Percentiles rank a stretch among this genome's conserved stretches.
Evolutionary conservation across 495 filamentous ascomycete genomes (phyloP).

Genomic region (Choiromyces venosus): DNA sequence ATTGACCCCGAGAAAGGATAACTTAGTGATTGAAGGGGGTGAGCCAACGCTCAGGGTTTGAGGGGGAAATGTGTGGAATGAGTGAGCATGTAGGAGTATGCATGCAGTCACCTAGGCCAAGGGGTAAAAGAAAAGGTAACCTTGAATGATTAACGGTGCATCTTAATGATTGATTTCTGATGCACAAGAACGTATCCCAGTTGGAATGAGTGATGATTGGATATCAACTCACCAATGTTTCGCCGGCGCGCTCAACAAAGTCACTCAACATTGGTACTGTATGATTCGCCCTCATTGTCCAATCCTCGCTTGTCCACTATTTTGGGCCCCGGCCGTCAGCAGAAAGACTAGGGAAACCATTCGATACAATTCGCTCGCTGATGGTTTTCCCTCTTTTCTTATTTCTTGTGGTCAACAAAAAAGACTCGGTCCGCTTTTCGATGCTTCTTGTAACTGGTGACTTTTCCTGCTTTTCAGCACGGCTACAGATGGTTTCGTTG

Average conservation of each 20-base stretch:
- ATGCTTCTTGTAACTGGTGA: background rate
- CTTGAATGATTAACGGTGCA: slow-evolving; percentile 32
- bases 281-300: background rate
- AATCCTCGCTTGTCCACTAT: background rate
- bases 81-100: slow-evolving; percentile 9
- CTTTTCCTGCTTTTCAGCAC: background rate
- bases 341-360: background rate
- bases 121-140: slow-evolving; percentile 32
- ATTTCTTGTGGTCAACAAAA: background rate
- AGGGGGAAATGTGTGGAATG: background rate
- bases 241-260: background rate
- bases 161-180: slow-evolving; percentile 20
- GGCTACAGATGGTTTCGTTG: background rate
- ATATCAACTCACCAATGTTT: background rate
- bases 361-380: background rate
- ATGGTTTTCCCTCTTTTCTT: background rate
- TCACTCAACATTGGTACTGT: background rate
- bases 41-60: slow-evolving; percentile 4
- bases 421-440: background rate
- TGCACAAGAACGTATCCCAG: slow-evolving; percentile 24
- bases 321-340: background rate
- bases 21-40: slow-evolving; percentile 16
- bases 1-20: slow-evolving; percentile 24
- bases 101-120: slow-evolving; percentile 21
- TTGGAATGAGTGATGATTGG: slow-evolving; percentile 8